Base-by-base conservation (phyloP, 257 asterid genomes). In the Echites panduratus region DNA sequence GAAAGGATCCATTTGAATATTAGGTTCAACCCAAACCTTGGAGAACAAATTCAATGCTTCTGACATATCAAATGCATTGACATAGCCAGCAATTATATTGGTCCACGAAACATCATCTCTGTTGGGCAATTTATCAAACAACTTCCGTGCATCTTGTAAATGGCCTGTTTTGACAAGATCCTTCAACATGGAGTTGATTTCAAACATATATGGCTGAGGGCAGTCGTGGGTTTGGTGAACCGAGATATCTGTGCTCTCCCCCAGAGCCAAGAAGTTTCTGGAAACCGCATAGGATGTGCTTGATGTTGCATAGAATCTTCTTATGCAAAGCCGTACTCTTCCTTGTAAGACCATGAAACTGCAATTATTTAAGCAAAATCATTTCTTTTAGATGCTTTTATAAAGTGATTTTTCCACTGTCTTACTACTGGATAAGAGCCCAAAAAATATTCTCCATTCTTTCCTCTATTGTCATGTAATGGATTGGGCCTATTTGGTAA, bases 101-200 rank as follows among this genome's bases (percentile, higher is more conserved):
- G 96, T 91, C 98, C 98, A 93, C 19, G 96, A 76, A 44, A 91
- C 77, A 79, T 82, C 92, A 82, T 93, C 94, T 83, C 78, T 87
- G 16, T 83, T 86, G 70, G 96, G 87, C 88, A 89, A 76, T 62
- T 56, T 62, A 54, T 91, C 96, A 70, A 91, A 93, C 95, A 89
- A 19, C 53, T 84, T 73, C 70, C 97, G 96, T 19, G 97, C 98
- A 59, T 79, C 73, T 53, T 32, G 59, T 64, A 93, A 74, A 71
- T 84, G 85, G 9, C 96, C 95, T 2, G 74, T 67, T 73, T 77
- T 82, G 2, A 87, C 79, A 0, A 88, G 73, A 24, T 70, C 77
- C 78, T 82, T 89, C 11, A 91, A 82, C 63, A 80, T 84, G 17
- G 90, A 77, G 71, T 93, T 93, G 71, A 88, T 54, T 38, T 79